Evolutionary conservation across 2,329 filamentous ascomycete genomes (phyloP).

Genomic region (Talaromyces amestolkiae): DNA sequence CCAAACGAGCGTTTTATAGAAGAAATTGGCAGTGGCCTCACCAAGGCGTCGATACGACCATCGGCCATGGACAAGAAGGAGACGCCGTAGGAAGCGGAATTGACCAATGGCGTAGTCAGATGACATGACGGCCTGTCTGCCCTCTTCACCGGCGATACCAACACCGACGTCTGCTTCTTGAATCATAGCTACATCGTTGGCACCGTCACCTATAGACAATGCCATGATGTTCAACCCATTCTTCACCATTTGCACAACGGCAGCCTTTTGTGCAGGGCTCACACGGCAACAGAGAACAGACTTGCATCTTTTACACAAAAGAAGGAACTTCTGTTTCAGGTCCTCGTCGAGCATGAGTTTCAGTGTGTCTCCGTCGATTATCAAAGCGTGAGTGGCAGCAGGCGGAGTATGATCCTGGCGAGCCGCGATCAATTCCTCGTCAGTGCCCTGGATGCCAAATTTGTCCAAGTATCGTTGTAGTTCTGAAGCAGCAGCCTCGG

Average conservation of each 20-base stretch:
- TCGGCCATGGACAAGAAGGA: slow-evolving; percentile 85
- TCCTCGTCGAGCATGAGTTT: slow-evolving; percentile 80
- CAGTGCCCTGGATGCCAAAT: slow-evolving; percentile 79
- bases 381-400: slow-evolving; percentile 80
- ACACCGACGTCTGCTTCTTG: slow-evolving; percentile 96
- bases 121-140: slow-evolving; percentile 90
- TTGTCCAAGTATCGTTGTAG: slow-evolving; percentile 69
- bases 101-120: slow-evolving; percentile 94
- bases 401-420: slow-evolving; percentile 83
- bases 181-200: slow-evolving; percentile 97
- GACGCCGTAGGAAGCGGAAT: slow-evolving; percentile 80
- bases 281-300: slow-evolving; percentile 97
- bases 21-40: slow-evolving; percentile 96
- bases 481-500: slow-evolving; percentile 63
- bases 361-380: slow-evolving; percentile 92
- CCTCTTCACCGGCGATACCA: slow-evolving; percentile 89
- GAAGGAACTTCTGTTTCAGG: slow-evolving; percentile 85
- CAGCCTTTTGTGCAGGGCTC: slow-evolving; percentile 92
- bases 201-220: slow-evolving; percentile 85
- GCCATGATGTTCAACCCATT: slow-evolving; percentile 94
- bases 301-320: slow-evolving; percentile 95
- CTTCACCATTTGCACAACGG: slow-evolving; percentile 96
- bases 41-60: slow-evolving; percentile 95
- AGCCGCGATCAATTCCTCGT: slow-evolving; percentile 78
- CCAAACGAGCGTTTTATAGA: slow-evolving; percentile 99